Evolutionary conservation across 441 rosid species (phyloP).

Genomic region (Erysimum cheiri): DNA sequence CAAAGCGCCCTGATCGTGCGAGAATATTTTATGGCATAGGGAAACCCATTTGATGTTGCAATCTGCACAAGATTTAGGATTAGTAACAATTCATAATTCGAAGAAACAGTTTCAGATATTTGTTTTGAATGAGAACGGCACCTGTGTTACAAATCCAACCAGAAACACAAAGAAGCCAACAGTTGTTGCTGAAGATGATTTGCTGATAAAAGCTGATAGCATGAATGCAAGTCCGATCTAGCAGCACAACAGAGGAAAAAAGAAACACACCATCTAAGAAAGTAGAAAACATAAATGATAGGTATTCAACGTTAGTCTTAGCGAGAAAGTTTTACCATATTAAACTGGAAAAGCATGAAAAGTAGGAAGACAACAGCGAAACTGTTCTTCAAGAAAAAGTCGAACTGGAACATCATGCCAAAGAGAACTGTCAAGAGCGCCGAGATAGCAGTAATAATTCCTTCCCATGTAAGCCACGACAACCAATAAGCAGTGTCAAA

Average conservation of each 20-base stretch:
- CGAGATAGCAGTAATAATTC: constrained; percentile 62
- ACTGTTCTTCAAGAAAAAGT: constrained; percentile 84
- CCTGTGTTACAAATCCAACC: constrained; percentile 87
- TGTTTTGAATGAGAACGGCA: constrained; percentile 27
- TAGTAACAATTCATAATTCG: constrained; percentile 31
- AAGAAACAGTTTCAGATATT: constrained; percentile 20
- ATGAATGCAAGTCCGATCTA: constrained; percentile 83
- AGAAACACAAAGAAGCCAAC: constrained; percentile 85
- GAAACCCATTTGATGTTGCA: constrained; percentile 60
- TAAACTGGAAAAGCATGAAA: constrained; percentile 84
- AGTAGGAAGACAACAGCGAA: constrained; percentile 69
- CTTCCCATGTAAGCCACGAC: constrained; percentile 97
- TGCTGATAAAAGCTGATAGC: constrained; percentile 80
- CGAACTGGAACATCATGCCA: constrained; percentile 91
- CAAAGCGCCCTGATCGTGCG: constrained; percentile 51
- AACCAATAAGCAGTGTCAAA: constrained; percentile 92
- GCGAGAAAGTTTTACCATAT: constrained; percentile 63
- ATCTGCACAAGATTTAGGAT: constrained; percentile 53
- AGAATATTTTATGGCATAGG: constrained; percentile 46
- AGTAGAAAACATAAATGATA: constrained; percentile 44
- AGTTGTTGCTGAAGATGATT: constrained; percentile 83
- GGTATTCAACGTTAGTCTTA: background rate
- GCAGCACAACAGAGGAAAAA: constrained; percentile 35
- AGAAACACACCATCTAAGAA: constrained; percentile 3
- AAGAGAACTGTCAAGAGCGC: constrained; percentile 77